Evolutionary conservation across 768 basidiomycete species (phyloP), one percentile per base, ranked within the genome.

Genomic region (Harrya chromipes): DNA sequence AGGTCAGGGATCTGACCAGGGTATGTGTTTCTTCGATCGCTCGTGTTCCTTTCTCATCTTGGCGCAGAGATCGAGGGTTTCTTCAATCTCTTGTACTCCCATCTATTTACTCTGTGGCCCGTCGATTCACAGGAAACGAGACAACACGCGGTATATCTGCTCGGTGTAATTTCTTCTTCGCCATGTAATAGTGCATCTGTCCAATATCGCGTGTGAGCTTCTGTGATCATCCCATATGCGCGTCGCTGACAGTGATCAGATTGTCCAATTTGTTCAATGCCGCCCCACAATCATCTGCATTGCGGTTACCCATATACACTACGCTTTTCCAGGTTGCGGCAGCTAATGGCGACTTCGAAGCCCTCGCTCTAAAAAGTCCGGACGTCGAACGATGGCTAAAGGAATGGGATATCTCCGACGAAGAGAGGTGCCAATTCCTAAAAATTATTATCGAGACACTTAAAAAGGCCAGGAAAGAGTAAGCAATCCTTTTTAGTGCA

Each of bases 241-340:
- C 53, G 39, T n/a, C 38, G 23, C 46, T 47, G 40, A 55, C 44
- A 19, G 42, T 38, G 34, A 49, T 23, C 55, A 92, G 90, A 60
- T 70, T 92, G 10, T 84, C 90, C 20, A 91, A 90, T 63, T 67
- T 92, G 26, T 91, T 90, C 77, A 91, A 93, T 60, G 77, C 84
- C 11, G 69, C 83, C 12, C 85, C 89, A 21, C 79, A 80, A 47
- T 74, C 70, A 40, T 91, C 89, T 4, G 65, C 81, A 14, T 70
- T 87, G 48, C 83, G 90, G 5, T 68, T 81, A 26, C 61, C 73
- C 6, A 84, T 90, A 19, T 88, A 84, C 58, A 75, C 70, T 17
- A 70, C 79, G 9, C 77, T 92, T 17, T 69, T 93, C 20, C 69
- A 79, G 20, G 62, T 83, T 40, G 84, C 88, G 6, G 71, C 72